These are phyloP conservation scores for Cotoneaster glaucophyllus DNA, from an alignment of 306 rosid genomes.

Conservation along the genomic window DNA sequence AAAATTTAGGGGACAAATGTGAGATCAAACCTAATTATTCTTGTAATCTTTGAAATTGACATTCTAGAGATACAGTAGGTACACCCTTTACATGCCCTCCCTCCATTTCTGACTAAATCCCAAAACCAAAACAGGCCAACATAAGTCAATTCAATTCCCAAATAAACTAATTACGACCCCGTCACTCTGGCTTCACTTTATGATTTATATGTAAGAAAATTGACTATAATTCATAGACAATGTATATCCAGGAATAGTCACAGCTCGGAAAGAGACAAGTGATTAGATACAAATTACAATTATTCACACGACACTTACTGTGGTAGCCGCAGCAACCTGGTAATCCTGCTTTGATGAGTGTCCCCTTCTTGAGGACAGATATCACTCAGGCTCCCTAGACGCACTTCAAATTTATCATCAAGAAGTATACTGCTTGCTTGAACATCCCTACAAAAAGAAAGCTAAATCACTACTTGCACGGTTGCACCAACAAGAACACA, in stretches of 20 bases:
- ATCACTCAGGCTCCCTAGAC: conserved; percentile 83
- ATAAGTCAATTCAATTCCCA: no score
- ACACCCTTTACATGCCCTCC: no score
- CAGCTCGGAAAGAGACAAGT: background rate
- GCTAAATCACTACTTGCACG: conserved; percentile 19
- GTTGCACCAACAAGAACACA: background rate
- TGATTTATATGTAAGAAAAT: background rate
- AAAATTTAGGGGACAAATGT: no score
- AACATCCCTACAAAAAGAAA: conserved; percentile 64
- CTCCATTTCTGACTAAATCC: no score
- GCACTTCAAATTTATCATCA: conserved; percentile 92
- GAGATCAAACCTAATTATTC: no score
- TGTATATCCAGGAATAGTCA: background rate
- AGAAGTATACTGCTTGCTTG: conserved; percentile 94
- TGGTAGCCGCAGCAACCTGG: conserved; percentile 61
- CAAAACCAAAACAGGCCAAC: no score
- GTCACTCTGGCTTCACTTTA: no score
- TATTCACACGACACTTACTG: conserved; percentile 38
- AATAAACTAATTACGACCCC: no score
- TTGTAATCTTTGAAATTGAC: no score
- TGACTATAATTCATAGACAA: background rate
- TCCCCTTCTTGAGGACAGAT: conserved; percentile 79
- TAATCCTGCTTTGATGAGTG: conserved; percentile 68
- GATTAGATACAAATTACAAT: background rate
- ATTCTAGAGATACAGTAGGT: no score